Evolutionary conservation across 2,329 filamentous ascomycete species (phyloP).

Genomic region (Xylariomycetidae sp.): DNA sequence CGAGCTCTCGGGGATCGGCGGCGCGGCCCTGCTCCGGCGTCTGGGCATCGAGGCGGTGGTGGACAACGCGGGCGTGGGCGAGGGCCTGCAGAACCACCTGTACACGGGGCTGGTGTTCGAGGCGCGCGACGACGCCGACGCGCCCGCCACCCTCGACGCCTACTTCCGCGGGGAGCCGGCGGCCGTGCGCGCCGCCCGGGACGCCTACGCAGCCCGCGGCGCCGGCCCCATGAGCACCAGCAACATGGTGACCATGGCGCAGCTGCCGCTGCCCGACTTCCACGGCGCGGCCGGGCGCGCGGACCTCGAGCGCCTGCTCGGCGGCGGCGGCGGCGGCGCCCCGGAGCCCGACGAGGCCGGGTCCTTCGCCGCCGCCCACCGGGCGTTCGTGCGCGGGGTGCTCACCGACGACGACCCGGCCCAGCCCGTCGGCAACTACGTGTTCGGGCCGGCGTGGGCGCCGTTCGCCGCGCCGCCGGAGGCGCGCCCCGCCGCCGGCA

Average conservation of each 20-base stretch:
- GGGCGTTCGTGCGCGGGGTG: conserved; percentile 1
- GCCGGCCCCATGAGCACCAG: conserved; percentile 4
- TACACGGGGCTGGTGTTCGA: conserved; percentile 6
- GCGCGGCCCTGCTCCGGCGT: conserved; percentile 11
- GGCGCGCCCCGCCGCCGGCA: conserved; percentile 4
- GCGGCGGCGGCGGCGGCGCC: background rate
- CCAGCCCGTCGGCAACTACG: conserved; percentile 3
- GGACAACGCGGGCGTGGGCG: conserved; percentile 25
- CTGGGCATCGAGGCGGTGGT: conserved; percentile 20
- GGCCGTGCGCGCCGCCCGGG: conserved; percentile 1
- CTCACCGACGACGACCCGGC: conserved; percentile 3
- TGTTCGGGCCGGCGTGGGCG: conserved; percentile 4
- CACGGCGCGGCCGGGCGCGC: conserved; percentile 1
- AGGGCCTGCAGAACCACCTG: conserved; percentile 17
- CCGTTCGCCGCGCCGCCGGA: conserved; percentile 1
- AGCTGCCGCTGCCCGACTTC: conserved; percentile 5
- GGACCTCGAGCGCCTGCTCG: conserved; percentile 1
- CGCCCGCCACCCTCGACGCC: conserved; percentile 8
- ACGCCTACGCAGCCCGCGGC: conserved; percentile 3
- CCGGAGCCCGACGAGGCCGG: background rate
- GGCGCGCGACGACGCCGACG: conserved; percentile 4
- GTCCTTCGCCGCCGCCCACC: conserved; percentile 3
- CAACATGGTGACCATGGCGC: conserved; percentile 3
- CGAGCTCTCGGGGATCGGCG: conserved; percentile 26
- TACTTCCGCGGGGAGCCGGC: conserved; percentile 6